A percentile compares a stretch with the other conserved stretches of the same genome.
phyloP scores from a whole-genome alignment of 176 grass and related monocot genomes.

The Rhynchospora breviuscula region DNA sequence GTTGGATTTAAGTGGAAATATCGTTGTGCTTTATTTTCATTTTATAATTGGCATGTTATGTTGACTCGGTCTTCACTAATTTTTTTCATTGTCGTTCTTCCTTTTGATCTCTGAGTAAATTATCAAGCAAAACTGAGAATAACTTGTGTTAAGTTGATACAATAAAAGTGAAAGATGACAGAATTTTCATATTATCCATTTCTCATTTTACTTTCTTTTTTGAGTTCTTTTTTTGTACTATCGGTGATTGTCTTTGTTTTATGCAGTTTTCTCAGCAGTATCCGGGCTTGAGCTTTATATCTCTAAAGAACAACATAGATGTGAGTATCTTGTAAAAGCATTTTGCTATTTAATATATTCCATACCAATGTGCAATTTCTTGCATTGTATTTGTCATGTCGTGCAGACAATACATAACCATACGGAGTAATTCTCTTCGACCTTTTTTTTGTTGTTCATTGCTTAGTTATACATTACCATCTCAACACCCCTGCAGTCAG shows the following conservation, averaged over 20 bases:
- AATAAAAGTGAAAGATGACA: not conserved
- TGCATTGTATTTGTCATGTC: not conserved
- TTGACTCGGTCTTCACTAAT: not conserved
- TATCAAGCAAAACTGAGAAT: not conserved
- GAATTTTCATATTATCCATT: not conserved
- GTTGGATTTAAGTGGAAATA: not conserved
- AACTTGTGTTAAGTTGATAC: not conserved
- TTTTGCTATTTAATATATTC: slow-evolving; percentile 8
- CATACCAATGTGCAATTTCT: not conserved
- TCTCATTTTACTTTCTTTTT: not conserved
- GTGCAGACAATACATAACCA: not conserved
- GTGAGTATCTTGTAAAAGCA: slow-evolving; percentile 35
- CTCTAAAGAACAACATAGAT: slow-evolving; percentile 64
- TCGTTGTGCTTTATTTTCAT: not conserved
- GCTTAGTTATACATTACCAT: not conserved
- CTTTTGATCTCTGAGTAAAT: not conserved
- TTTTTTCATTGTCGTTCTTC: not conserved
- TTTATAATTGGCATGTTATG: not conserved
- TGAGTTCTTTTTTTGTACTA: not conserved
- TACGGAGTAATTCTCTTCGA: not conserved
- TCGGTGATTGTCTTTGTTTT: slow-evolving; percentile 21
- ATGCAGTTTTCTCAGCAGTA: slow-evolving; percentile 84
- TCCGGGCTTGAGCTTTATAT: slow-evolving; percentile 76
- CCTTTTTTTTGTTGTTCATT: not conserved
- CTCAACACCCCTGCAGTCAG: not conserved